phyloP scores from a whole-genome alignment of 2,329 filamentous ascomycete species.

The Aspergillus sclerotialis region DNA sequence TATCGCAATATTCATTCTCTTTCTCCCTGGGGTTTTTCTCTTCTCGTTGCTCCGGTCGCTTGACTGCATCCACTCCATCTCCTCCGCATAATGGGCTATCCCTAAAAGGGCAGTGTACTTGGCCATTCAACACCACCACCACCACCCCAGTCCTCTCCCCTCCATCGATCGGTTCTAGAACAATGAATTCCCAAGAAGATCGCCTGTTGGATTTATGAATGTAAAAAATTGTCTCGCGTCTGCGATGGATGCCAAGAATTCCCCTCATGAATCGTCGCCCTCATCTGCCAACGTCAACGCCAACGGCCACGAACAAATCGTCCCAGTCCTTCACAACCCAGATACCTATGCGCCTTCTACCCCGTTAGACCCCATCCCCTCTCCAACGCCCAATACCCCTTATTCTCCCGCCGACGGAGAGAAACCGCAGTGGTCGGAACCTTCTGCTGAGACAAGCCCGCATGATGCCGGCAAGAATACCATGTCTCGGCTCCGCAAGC shows the following conservation, averaged over 20 bases:
- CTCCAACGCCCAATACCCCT: background rate
- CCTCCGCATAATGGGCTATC: slow-evolving; percentile 13
- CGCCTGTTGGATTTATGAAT: slow-evolving; percentile 12
- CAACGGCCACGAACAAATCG: slow-evolving; percentile 18
- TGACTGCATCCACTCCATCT: slow-evolving; percentile 2
- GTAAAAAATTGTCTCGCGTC: slow-evolving; percentile 9
- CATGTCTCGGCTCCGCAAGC: slow-evolving; percentile 25
- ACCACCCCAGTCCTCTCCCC: too few species aligned
- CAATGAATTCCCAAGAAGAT: slow-evolving; percentile 14
- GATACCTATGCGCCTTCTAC: slow-evolving; percentile 9
- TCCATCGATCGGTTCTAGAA: slow-evolving; percentile 13
- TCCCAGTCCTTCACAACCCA: slow-evolving; percentile 22
- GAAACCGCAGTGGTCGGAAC: background rate
- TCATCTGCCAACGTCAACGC: slow-evolving; percentile 5
- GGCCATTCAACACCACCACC: slow-evolving; percentile 22
- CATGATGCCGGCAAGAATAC: slow-evolving; percentile 14
- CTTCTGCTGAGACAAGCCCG: slow-evolving; percentile 5
- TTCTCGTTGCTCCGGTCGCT: too few species aligned
- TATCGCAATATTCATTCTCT: too few species aligned
- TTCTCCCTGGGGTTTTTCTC: too few species aligned
- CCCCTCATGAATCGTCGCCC: slow-evolving; percentile 11
- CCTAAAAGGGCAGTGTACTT: slow-evolving; percentile 20
- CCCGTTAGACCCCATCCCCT: background rate
- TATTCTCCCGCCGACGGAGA: background rate
- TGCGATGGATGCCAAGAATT: slow-evolving; percentile 27